Percentiles rank a stretch among this genome's conserved stretches.
phyloP scores from a whole-genome alignment of 23 red algal species.

The Gracilariopsis chorda region DNA sequence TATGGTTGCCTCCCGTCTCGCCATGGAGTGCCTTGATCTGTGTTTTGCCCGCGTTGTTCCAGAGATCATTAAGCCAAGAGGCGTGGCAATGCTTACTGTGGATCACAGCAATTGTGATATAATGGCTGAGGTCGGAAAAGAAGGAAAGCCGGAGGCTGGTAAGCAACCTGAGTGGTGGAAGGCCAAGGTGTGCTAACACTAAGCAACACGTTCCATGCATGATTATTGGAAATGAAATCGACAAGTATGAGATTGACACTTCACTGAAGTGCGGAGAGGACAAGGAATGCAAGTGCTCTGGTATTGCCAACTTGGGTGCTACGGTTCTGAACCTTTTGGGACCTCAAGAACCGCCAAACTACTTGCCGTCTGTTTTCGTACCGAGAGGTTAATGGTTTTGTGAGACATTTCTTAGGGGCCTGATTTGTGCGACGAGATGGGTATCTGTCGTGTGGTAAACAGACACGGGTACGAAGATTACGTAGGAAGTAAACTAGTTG shows the following conservation, averaged over 20 bases:
- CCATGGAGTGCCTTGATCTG: conserved; percentile 62
- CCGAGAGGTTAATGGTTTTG: no score
- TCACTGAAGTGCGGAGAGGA: conserved; percentile 34
- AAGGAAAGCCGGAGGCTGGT: conserved; percentile 45
- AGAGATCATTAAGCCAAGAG: conserved; percentile 28
- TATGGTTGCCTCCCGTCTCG: conserved; percentile 57
- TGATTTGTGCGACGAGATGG: no score
- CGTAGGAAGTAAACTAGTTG: no score
- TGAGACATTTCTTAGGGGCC: no score
- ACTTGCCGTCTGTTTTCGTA: no score
- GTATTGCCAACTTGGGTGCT: conserved; percentile 66
- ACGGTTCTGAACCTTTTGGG: no score
- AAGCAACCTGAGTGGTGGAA: conserved; percentile 69
- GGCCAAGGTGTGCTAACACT: conserved; percentile 60
- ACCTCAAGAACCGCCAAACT: no score
- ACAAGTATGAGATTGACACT: conserved; percentile 58
- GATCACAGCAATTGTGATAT: conserved; percentile 83
- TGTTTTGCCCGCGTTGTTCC: conserved; percentile 59
- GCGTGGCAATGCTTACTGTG: conserved; percentile 48
- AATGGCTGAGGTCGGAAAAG: conserved; percentile 74
- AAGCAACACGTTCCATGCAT: conserved; percentile 59
- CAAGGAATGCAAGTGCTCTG: conserved; percentile 53
- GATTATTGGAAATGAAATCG: conserved; percentile 51
- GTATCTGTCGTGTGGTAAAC: no score
- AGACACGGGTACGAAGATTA: no score